These are phyloP conservation scores for Teratosphaeria epicoccoides DNA, from an alignment of 2,329 filamentous ascomycete species.

Conservation along the genomic window DNA sequence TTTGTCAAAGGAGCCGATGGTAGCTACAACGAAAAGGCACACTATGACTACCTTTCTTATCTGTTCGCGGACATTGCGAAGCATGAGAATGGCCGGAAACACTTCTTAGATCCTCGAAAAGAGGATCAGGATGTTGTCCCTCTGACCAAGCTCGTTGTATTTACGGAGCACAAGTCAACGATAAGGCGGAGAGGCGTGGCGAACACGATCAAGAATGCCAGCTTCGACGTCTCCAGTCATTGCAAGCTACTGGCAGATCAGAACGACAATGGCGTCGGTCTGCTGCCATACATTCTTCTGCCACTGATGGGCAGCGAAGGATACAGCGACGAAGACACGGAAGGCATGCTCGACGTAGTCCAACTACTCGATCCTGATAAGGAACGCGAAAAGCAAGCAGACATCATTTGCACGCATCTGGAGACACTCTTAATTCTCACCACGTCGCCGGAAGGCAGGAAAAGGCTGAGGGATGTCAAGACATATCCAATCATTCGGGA, in stretches of 20 bases:
- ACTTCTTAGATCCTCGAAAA: constrained; percentile 61
- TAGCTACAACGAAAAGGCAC: constrained; percentile 69
- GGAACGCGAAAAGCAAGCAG: constrained; percentile 62
- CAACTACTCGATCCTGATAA: constrained; percentile 87
- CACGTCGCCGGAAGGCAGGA: constrained; percentile 63
- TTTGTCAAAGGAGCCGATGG: constrained; percentile 87
- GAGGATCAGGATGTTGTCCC: constrained; percentile 75
- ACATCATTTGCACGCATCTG: constrained; percentile 75
- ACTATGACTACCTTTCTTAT: constrained; percentile 90
- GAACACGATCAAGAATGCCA: constrained; percentile 85
- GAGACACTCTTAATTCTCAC: constrained; percentile 80
- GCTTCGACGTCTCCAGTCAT: constrained; percentile 71
- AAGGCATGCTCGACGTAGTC: constrained; percentile 79
- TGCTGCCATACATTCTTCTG: constrained; percentile 79
- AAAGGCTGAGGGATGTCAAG: constrained; percentile 62
- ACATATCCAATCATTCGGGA: constrained; percentile 87
- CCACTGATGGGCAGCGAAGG: constrained; percentile 83
- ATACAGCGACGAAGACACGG: constrained; percentile 74
- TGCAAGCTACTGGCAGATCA: constrained; percentile 28
- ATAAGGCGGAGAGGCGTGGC: constrained; percentile 90
- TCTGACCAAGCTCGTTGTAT: constrained; percentile 82
- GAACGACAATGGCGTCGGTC: constrained; percentile 48
- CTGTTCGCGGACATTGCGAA: constrained; percentile 86
- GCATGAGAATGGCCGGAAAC: constrained; percentile 57
- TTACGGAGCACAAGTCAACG: constrained; percentile 78